These are phyloP conservation scores for Leucocoprinus birnbaumii DNA, from an alignment of 768 basidiomycete species.

Conservation along the genomic window DNA sequence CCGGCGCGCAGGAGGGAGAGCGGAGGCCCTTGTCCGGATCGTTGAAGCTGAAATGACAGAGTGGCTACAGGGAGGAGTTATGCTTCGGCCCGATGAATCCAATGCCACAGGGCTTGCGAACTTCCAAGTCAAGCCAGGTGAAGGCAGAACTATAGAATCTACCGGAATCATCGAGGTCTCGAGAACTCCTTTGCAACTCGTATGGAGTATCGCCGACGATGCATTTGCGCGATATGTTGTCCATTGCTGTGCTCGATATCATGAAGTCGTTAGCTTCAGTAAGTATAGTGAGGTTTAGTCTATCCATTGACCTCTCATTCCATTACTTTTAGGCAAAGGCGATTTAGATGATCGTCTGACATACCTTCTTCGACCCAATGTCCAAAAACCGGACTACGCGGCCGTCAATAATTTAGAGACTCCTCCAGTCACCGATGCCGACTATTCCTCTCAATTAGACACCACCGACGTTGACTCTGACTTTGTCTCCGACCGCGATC, in stretches of 20 bases:
- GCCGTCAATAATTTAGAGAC: slow-evolving; percentile 52
- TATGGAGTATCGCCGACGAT: slow-evolving; percentile 73
- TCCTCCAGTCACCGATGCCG: slow-evolving; percentile 69
- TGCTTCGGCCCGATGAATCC: slow-evolving; percentile 46
- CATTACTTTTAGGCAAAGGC: slow-evolving; percentile 49
- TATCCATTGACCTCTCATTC: background rate
- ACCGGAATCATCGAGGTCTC: slow-evolving; percentile 63
- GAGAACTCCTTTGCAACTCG: slow-evolving; percentile 60
- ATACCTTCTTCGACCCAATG: slow-evolving; percentile 78
- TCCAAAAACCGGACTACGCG: slow-evolving; percentile 53
- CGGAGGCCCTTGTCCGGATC: slow-evolving; percentile 61
- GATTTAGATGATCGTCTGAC: slow-evolving; percentile 60
- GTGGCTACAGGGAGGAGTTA: slow-evolving; percentile 64
- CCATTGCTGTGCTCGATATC: slow-evolving; percentile 79
- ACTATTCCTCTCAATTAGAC: slow-evolving; percentile 49
- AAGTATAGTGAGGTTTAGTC: slow-evolving; percentile 28
- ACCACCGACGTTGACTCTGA: slow-evolving; percentile 48
- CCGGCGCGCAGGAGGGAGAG: slow-evolving; percentile 56
- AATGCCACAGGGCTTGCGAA: slow-evolving; percentile 14
- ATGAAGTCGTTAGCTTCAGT: slow-evolving; percentile 83
- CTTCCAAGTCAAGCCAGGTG: slow-evolving; percentile 12
- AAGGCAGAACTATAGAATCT: slow-evolving; percentile 48
- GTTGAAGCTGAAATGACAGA: slow-evolving; percentile 59
- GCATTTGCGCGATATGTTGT: slow-evolving; percentile 78
- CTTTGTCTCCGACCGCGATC: slow-evolving; percentile 45